These are phyloP conservation scores for Phytophthora pistaciae DNA, from an alignment of 352 stramenopile genomes.

Conservation along the genomic window DNA sequence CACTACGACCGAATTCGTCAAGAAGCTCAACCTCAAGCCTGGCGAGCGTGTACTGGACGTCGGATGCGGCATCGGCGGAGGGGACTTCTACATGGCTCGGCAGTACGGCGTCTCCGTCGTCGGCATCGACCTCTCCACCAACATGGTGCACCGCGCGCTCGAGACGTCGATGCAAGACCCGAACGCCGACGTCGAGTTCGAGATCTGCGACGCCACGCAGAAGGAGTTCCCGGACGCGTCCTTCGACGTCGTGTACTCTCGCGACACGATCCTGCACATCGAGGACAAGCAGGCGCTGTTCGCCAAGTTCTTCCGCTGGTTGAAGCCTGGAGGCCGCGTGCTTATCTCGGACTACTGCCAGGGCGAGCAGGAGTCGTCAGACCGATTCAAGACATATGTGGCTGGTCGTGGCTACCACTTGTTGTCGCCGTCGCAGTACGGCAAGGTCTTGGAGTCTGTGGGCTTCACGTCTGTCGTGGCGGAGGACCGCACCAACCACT, in stretches of 20 bases:
- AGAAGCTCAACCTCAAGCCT: conserved; percentile 67
- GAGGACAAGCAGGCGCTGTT: conserved; percentile 69
- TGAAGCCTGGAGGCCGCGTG: conserved; percentile 69
- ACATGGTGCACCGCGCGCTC: conserved; percentile 80
- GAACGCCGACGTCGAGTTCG: conserved; percentile 66
- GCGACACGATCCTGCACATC: conserved; percentile 84
- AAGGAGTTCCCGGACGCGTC: conserved; percentile 66
- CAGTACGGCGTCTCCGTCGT: conserved; percentile 86
- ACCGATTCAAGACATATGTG: conserved; percentile 72
- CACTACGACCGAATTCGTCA: conserved; percentile 78
- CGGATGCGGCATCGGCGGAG: conserved; percentile 92
- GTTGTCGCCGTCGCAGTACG: conserved; percentile 69
- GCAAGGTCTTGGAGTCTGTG: conserved; percentile 51
- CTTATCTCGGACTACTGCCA: conserved; percentile 82
- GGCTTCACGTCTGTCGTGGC: conserved; percentile 65
- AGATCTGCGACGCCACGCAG: conserved; percentile 75
- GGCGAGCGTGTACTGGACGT: conserved; percentile 89
- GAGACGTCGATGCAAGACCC: conserved; percentile 65
- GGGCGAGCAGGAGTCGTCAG: conserved; percentile 55
- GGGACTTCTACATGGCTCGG: conserved; percentile 92
- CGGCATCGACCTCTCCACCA: conserved; percentile 78
- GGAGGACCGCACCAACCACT: conserved; percentile 76
- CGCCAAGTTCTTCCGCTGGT: conserved; percentile 69
- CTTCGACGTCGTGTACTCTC: conserved; percentile 82
- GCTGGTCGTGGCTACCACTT: conserved; percentile 72